Evolutionary conservation across 805 yeast species (phyloP).

Genomic region (Scheffersomyces amazonensis): DNA sequence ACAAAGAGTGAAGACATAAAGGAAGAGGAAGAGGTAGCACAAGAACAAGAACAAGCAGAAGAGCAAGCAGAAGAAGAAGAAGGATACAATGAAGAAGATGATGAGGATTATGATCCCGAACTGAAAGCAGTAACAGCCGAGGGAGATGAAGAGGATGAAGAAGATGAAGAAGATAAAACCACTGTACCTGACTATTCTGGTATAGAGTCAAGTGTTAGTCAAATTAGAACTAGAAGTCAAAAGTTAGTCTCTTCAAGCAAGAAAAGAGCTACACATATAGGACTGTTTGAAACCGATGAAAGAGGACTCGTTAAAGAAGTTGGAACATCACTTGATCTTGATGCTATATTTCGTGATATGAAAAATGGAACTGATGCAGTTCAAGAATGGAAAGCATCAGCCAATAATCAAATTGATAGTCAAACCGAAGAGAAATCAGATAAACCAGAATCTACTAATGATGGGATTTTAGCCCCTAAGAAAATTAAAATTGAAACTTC

Average conservation of each 20-base stretch:
- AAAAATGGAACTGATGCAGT: constrained; percentile 9
- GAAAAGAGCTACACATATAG: constrained; percentile 11
- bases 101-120: constrained; percentile 10
- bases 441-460: constrained; percentile 7
- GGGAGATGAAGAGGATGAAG: constrained; percentile 27
- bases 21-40: background rate
- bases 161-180: constrained; percentile 34
- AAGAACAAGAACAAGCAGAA: background rate
- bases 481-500: constrained; percentile 70
- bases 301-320: constrained; percentile 11
- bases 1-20: background rate
- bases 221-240: constrained; percentile 69
- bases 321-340: constrained; percentile 22
- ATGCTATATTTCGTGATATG: constrained; percentile 28
- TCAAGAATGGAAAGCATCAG: background rate
- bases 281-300: constrained; percentile 6
- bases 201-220: constrained; percentile 53
- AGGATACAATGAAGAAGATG: constrained; percentile 7
- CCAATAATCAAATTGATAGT: background rate
- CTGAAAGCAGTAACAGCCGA: constrained; percentile 25
- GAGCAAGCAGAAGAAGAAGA: constrained; percentile 3
- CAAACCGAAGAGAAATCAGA: background rate
- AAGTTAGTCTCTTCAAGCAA: constrained; percentile 37
- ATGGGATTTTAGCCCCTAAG: constrained; percentile 29
- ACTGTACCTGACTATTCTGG: constrained; percentile 42